A percentile compares a stretch with the other conserved stretches of the same genome.
Evolutionary conservation across 345 rosid species (phyloP).

Genomic region (Geranium brycei): DNA sequence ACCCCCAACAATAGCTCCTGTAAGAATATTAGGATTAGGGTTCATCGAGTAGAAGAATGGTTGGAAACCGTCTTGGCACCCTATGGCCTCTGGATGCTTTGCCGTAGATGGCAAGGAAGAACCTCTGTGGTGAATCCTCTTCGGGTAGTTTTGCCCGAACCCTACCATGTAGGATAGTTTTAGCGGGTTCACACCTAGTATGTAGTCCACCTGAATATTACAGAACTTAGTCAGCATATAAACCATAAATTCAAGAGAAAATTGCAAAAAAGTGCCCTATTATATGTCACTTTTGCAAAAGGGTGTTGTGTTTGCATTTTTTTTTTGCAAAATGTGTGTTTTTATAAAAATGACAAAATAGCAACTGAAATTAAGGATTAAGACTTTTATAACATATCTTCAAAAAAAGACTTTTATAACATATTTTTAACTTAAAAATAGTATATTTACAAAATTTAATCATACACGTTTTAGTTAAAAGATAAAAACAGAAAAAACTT

Average conservation of each 20-base stretch:
- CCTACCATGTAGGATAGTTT: slow-evolving; percentile 98
- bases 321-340: too few species aligned
- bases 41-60: slow-evolving; percentile 35
- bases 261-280: too few species aligned
- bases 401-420: too few species aligned
- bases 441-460: too few species aligned
- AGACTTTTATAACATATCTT: too few species aligned
- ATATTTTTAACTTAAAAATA: too few species aligned
- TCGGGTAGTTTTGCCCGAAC: slow-evolving; percentile 66
- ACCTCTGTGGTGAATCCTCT: slow-evolving; percentile 86
- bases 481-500: too few species aligned
- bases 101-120: slow-evolving; percentile 68
- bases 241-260: neutral
- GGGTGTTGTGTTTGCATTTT: too few species aligned
- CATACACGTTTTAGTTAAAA: too few species aligned
- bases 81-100: slow-evolving; percentile 38
- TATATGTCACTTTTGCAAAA: too few species aligned
- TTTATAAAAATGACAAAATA: too few species aligned
- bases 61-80: slow-evolving; percentile 62
- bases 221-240: neutral
- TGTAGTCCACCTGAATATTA: slow-evolving; percentile 62
- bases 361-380: too few species aligned
- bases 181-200: slow-evolving; percentile 83
- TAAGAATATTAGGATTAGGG: slow-evolving; percentile 65
- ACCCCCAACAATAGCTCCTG: slow-evolving; percentile 80